Base-by-base conservation (phyloP, 148 eudicot species). In the Nepenthes gracilis region DNA sequence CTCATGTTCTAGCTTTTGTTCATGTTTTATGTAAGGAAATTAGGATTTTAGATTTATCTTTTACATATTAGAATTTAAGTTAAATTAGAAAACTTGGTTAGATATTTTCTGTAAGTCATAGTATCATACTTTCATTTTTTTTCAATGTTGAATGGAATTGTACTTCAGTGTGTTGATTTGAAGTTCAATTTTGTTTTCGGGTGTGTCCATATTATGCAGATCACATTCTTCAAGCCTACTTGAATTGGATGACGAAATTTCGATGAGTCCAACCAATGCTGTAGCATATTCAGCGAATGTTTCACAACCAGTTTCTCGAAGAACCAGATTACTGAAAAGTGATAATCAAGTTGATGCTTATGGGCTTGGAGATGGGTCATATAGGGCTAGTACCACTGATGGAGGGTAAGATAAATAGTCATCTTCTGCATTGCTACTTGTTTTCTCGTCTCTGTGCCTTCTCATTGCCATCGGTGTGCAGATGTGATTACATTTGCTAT, bases 161-260 rank as follows among this genome's bases (percentile, higher is more conserved):
- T 23, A 23, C 23, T 23, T 23, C 23, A 23, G 8, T 40, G 6
- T 40, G 45, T 40, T 40, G 6, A 40, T 40, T 40, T 40, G 6
- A 12, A 33, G 12, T 35, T 51, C 47, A 45, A 15, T 49, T 23
- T 62, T 43, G 12, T n/a, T 23, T 23, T 23, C 23, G 23, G 23
- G 23, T 12, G 32, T 64, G 57, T 48, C 33, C 64, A 32, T 49
- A 47, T 69, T 73, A 14, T 79, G 75, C 91, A 90, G 95, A 77
- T 74, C 81, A 74, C 72, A 71, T 61, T 71, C 81, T 64, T 77
- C 92, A 69, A 81, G 78, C 67, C 55, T 84, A 61, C 72, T 77
- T 81, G 95, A 85, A 62, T 75, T 58, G 68, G 95, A 86, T 73
- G 97, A 90, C 74, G 85, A 83, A 58, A 72, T 87, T 68, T 81